phyloP scores from a whole-genome alignment of 495 filamentous ascomycete species.

The Cercophora sp. region DNA sequence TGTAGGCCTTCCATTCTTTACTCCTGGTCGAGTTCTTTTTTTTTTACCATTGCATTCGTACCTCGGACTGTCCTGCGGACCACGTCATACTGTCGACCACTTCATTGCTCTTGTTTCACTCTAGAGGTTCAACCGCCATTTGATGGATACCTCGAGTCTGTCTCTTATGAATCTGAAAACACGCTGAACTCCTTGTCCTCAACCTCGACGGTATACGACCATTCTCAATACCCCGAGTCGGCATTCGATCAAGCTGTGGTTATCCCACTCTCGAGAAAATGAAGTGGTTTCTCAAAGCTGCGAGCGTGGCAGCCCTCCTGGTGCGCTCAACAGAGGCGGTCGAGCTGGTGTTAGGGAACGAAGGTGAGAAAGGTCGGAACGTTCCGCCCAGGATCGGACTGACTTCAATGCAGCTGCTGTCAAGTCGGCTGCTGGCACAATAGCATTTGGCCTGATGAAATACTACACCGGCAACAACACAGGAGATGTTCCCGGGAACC shows the following conservation, averaged over 20 bases:
- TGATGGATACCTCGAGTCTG: too few species aligned
- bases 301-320: conserved; percentile 21
- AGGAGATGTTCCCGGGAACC: conserved; percentile 66
- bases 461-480: conserved; percentile 70
- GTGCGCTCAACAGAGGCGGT: conserved; percentile 23
- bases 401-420: conserved; percentile 30
- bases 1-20: neutral
- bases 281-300: conserved; percentile 18
- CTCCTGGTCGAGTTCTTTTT: conserved; percentile 13
- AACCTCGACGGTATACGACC: too few species aligned
- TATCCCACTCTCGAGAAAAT: too few species aligned
- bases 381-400: too few species aligned
- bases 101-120: too few species aligned
- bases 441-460: conserved; percentile 43
- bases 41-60: neutral
- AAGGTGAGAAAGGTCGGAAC: too few species aligned
- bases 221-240: too few species aligned
- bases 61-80: neutral
- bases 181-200: too few species aligned
- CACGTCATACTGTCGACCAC: too few species aligned
- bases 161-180: too few species aligned
- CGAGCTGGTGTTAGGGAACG: conserved; percentile 22
- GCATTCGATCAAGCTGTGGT: too few species aligned
- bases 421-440: conserved; percentile 41
- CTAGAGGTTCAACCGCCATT: too few species aligned